phyloP scores from a whole-genome alignment of 208 protist species.

The Wallacemonas sp. region DNA sequence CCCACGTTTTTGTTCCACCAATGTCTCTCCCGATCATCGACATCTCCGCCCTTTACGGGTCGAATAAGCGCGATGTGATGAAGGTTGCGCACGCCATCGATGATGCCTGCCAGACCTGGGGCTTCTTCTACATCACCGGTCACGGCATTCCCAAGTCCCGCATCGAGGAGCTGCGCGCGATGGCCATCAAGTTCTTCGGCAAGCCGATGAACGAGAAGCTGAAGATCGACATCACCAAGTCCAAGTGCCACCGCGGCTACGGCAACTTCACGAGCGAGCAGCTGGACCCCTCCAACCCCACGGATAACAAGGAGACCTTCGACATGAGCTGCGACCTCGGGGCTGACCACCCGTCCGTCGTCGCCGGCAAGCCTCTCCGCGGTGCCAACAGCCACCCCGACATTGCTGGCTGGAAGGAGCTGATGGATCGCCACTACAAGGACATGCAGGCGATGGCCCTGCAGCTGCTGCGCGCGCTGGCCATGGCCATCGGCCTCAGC shows the following conservation, averaged over 20 bases:
- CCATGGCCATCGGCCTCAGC: conserved; percentile 51
- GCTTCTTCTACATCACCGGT: conserved; percentile 85
- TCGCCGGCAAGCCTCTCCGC: conserved; percentile 53
- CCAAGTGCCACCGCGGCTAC: conserved; percentile 59
- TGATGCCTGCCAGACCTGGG: conserved; percentile 68
- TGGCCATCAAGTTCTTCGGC: conserved; percentile 58
- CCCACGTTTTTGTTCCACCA: no score
- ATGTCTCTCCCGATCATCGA: conserved; percentile 73
- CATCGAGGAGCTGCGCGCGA: conserved; percentile 42
- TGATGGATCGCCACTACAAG: conserved; percentile 62
- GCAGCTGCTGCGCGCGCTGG: conserved; percentile 58
- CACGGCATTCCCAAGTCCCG: conserved; percentile 55
- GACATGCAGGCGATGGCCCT: conserved; percentile 60
- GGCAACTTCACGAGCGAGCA: conserved; percentile 53
- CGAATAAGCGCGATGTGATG: conserved; percentile 34
- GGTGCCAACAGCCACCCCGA: conserved; percentile 64
- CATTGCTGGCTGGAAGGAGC: conserved; percentile 48
- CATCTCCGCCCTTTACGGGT: conserved; percentile 53
- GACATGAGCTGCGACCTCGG: conserved; percentile 63
- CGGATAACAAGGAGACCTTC: conserved; percentile 74
- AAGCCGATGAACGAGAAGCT: conserved; percentile 67
- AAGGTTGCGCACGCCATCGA: conserved; percentile 63
- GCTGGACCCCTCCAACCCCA: conserved; percentile 47
- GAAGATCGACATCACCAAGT: conserved; percentile 68
- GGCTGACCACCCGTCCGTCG: conserved; percentile 56